These are phyloP conservation scores for Chrysopogon serrulatus DNA, from an alignment of 176 grass and related monocot genomes.

Conservation along the genomic window DNA sequence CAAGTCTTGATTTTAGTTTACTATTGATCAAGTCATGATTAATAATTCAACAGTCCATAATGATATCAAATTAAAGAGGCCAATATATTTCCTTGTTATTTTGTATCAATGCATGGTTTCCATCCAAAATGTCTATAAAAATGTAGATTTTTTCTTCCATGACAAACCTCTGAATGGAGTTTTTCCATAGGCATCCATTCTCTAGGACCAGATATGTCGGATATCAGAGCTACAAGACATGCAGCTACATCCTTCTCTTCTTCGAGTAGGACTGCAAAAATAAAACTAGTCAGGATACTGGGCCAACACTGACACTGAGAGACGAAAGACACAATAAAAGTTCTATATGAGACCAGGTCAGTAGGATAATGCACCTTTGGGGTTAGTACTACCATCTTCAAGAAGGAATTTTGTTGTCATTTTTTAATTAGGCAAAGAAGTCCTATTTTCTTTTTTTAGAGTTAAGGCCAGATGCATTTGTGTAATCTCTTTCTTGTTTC, in stretches of 20 bases:
- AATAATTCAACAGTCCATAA: not conserved
- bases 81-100: not conserved
- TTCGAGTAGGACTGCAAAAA: conserved; percentile 24
- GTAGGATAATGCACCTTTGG: not conserved
- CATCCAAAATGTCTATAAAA: not conserved
- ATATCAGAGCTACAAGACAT: conserved; percentile 34
- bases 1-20: not conserved
- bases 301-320: no score
- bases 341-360: not conserved
- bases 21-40: not conserved
- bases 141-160: conserved; percentile 4
- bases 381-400: not conserved
- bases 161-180: conserved; percentile 63
- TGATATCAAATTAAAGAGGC: not conserved
- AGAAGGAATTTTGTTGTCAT: no score
- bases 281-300: not conserved
- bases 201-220: conserved; percentile 22
- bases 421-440: no score
- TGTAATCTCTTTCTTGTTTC: not conserved
- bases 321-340: not conserved
- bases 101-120: not conserved
- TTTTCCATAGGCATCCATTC: conserved; percentile 42
- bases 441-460: no score
- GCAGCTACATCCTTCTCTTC: conserved; percentile 33
- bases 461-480: no score